Conservation (phyloP, 1,139 yeast genomes). For the Taphrina sp. region DNA sequence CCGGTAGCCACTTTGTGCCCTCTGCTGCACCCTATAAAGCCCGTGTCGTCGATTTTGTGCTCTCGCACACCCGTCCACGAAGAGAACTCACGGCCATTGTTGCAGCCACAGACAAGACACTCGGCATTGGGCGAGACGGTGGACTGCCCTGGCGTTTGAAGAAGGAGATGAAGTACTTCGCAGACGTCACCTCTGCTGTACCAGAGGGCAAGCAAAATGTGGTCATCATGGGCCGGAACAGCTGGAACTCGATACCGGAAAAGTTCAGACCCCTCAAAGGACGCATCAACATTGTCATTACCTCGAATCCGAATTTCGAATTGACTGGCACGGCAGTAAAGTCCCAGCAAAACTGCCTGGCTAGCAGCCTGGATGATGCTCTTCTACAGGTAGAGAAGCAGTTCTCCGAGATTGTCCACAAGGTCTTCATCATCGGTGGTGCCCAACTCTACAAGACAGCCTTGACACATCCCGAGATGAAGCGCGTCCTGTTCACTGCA, state of each 20-base stretch:
- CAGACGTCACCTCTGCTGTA: constrained; percentile 61
- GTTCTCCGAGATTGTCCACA: constrained; percentile 25
- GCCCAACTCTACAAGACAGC: constrained; percentile 74
- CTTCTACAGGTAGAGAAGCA: constrained; percentile 18
- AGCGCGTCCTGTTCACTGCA: constrained; percentile 72
- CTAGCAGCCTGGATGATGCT: constrained; percentile 28
- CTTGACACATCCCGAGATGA: constrained; percentile 50
- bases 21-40: constrained; percentile 29
- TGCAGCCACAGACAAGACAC: constrained; percentile 75
- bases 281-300: constrained; percentile 72
- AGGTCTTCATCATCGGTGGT: constrained; percentile 86
- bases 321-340: constrained; percentile 22
- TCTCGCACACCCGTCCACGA: constrained; percentile 32
- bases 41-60: constrained; percentile 25
- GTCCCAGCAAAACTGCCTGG: constrained; percentile 7
- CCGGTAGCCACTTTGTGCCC: constrained; percentile 88
- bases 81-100: constrained; percentile 49
- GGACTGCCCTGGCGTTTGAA: constrained; percentile 82
- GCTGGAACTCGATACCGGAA: constrained; percentile 91
- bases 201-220: constrained; percentile 52
- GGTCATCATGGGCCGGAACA: constrained; percentile 92
- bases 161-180: constrained; percentile 82
- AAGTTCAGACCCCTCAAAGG: constrained; percentile 79
- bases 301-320: constrained; percentile 41
- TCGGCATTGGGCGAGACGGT: constrained; percentile 84